A percentile compares a stretch with the other conserved stretches of the same genome.
These are phyloP conservation scores for Plasmodium vivax DNA, from an alignment of 169 alveolate genomes.

Conservation along the genomic window DNA sequence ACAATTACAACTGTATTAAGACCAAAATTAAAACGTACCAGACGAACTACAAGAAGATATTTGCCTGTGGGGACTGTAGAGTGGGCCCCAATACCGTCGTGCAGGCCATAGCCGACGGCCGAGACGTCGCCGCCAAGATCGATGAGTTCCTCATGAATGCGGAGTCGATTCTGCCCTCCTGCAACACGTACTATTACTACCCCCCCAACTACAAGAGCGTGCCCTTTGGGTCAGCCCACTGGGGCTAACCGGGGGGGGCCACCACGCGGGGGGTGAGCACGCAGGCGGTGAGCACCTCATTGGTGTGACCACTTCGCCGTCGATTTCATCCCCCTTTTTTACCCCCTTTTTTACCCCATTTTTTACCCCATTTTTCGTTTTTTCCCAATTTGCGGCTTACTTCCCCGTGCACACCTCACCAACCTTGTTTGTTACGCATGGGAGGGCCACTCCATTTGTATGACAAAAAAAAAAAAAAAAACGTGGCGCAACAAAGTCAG, in stretches of 20 bases:
- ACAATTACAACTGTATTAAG: conserved; percentile 64
- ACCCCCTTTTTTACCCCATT: not conserved
- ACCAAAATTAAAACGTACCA: conserved; percentile 61
- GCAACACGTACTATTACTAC: conserved; percentile 65
- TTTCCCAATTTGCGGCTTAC: not conserved
- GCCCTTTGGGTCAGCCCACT: conserved; percentile 28
- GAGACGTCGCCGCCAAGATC: conserved; percentile 77
- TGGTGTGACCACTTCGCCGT: not conserved
- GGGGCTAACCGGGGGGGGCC: conserved; percentile 38
- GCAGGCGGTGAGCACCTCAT: not conserved
- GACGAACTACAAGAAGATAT: conserved; percentile 68
- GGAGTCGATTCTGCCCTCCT: conserved; percentile 57
- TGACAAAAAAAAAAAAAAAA: not conserved
- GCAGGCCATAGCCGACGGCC: conserved; percentile 81
- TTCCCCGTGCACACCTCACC: not conserved
- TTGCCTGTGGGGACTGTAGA: conserved; percentile 84
- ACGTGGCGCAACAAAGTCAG: not conserved
- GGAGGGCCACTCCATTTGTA: not conserved
- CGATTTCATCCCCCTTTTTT: not conserved
- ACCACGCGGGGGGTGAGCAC: not conserved
- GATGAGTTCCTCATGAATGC: conserved; percentile 73
- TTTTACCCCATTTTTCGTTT: not conserved
- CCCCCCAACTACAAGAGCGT: conserved; percentile 56
- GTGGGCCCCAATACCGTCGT: conserved; percentile 83
- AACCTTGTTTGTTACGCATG: not conserved